A percentile compares a stretch with the other conserved stretches of the same genome.
Evolutionary conservation across 176 grass and related monocot genomes (phyloP).

Genomic region (Saccharum officinarum): DNA sequence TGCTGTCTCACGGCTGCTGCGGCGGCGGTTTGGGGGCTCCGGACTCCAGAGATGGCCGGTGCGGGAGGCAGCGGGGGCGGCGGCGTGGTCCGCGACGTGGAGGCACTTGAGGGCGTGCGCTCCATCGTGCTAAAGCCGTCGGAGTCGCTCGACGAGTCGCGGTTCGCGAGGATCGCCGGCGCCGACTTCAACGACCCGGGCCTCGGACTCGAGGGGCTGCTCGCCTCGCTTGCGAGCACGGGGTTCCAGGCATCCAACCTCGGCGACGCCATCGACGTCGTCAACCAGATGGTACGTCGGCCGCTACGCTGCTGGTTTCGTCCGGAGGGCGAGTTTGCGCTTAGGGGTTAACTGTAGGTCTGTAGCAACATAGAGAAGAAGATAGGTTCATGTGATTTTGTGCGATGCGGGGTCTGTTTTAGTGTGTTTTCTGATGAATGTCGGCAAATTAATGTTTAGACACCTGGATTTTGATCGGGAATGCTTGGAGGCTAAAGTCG

Average conservation of each 20-base stretch:
- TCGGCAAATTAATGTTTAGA: not conserved
- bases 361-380: not conserved
- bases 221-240: constrained; percentile 53
- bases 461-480: not conserved
- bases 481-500: too few species aligned
- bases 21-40: not conserved
- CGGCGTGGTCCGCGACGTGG: constrained; percentile 15
- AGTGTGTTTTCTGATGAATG: not conserved
- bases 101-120: constrained; percentile 50
- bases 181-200: constrained; percentile 72
- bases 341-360: not conserved
- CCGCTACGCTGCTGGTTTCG: not conserved
- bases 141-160: constrained; percentile 50
- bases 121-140: constrained; percentile 82
- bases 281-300: constrained; percentile 71
- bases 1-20: too few species aligned
- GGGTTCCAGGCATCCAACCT: constrained; percentile 92
- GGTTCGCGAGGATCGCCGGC: constrained; percentile 63
- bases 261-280: constrained; percentile 62
- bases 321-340: not conserved
- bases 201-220: constrained; percentile 50
- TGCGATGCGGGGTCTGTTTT: not conserved
- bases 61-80: constrained; percentile 10
- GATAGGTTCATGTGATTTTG: not conserved
- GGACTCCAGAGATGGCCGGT: not conserved